These are phyloP conservation scores for Fusarium sp. DNA, from an alignment of 2,329 filamentous ascomycete species.

Conservation along the genomic window DNA sequence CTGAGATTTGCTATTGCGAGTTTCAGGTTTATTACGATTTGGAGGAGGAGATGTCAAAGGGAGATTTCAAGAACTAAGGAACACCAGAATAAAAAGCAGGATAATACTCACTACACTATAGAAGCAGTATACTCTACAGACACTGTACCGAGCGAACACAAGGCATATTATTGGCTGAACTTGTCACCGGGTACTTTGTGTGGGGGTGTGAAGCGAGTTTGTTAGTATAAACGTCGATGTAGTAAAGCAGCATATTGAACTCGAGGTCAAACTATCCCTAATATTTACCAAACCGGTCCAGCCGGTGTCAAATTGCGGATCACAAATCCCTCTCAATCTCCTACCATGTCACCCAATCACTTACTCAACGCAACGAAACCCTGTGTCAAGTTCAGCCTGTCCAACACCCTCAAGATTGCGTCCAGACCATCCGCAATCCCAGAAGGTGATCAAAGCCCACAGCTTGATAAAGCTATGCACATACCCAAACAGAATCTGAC, in stretches of 20 bases:
- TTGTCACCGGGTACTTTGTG: too few relatives aligned
- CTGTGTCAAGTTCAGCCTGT: conserved; percentile 20
- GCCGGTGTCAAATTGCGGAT: neutral
- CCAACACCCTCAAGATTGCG: conserved; percentile 45
- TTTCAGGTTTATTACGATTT: conserved; percentile 48
- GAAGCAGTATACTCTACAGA: too few relatives aligned
- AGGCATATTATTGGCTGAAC: neutral
- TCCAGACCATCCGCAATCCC: conserved; percentile 56
- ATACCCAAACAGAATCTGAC: conserved; percentile 67
- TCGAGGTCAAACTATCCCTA: too few relatives aligned
- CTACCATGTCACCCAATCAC: neutral
- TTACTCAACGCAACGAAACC: conserved; percentile 3
- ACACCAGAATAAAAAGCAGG: neutral
- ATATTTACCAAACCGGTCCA: neutral
- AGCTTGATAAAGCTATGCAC: conserved; percentile 69
- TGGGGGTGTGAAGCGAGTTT: too few relatives aligned
- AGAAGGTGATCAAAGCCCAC: conserved; percentile 66
- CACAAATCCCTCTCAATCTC: neutral
- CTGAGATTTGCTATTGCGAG: conserved; percentile 46
- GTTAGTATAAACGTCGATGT: too few relatives aligned
- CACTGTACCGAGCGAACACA: neutral
- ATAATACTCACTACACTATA: neutral
- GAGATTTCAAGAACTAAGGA: conserved; percentile 41
- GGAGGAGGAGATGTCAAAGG: conserved; percentile 41
- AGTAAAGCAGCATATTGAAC: too few relatives aligned